Evolutionary conservation across 805 yeast species (phyloP).

Genomic region (Wickerhamia fluorescens): DNA sequence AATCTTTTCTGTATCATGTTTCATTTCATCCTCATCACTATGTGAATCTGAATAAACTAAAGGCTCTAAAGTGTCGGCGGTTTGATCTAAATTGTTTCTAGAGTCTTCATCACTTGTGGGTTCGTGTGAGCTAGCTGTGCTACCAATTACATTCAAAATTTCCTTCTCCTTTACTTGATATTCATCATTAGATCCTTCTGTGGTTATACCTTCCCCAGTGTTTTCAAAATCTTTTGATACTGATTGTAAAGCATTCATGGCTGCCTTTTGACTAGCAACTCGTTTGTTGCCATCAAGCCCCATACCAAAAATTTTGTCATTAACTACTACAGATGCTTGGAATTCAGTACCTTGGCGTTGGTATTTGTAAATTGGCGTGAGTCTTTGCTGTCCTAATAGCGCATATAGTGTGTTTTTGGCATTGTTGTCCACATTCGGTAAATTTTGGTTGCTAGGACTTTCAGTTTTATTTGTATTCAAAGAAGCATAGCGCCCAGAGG

Average conservation of each 20-base stretch:
- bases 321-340: slow-evolving; percentile 21
- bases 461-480: too few species aligned
- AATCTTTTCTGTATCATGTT: too few species aligned
- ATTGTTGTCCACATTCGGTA: slow-evolving; percentile 11
- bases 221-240: slow-evolving; percentile 7
- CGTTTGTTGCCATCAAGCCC: slow-evolving; percentile 29
- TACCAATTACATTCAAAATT: too few species aligned
- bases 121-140: too few species aligned
- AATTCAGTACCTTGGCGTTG: slow-evolving; percentile 13
- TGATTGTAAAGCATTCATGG: slow-evolving; percentile 27
- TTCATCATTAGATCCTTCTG: neutral
- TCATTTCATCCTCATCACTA: too few species aligned
- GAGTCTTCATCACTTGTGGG: neutral
- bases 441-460: too few species aligned
- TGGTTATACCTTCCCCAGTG: too few species aligned
- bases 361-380: slow-evolving; percentile 26
- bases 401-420: slow-evolving; percentile 27
- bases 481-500: too few species aligned
- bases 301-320: slow-evolving; percentile 24
- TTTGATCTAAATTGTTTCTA: neutral
- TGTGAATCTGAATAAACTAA: too few species aligned
- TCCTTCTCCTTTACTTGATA: too few species aligned
- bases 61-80: too few species aligned
- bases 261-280: slow-evolving; percentile 32
- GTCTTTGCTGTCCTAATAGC: slow-evolving; percentile 13